Conservation (phyloP, 805 yeast genomes). For the Tetrapisispora nanseiensis region DNA sequence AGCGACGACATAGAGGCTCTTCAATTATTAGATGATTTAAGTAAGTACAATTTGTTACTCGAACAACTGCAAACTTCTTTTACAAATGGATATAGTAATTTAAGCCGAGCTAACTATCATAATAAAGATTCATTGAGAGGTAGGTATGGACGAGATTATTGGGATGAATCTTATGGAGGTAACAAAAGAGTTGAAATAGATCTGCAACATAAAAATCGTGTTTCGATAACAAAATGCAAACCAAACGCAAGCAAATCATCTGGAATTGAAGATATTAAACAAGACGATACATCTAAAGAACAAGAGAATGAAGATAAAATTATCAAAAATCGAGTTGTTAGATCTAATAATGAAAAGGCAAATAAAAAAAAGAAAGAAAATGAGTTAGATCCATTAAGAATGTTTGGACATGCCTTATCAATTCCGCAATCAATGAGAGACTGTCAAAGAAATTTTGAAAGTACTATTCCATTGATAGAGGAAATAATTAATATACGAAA, state of each 20-base stretch:
- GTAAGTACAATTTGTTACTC: conserved; percentile 18
- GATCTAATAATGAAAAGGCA: conserved; percentile 3
- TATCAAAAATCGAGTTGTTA: no score
- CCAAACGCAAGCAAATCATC: no score
- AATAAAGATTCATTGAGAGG: conserved; percentile 26
- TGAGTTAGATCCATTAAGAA: conserved; percentile 19
- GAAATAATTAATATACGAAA: conserved; percentile 18
- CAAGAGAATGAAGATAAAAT: no score
- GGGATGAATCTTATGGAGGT: conserved; percentile 25
- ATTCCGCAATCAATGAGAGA: conserved; percentile 21
- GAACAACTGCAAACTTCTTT: conserved; percentile 22
- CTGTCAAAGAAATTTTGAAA: conserved; percentile 21
- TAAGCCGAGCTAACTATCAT: conserved; percentile 26
- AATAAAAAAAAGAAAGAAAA: neutral
- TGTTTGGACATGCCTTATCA: conserved; percentile 26
- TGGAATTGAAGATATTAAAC: no score
- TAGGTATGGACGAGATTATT: conserved; percentile 26
- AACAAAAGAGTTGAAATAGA: conserved; percentile 8
- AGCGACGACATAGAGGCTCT: conserved; percentile 1
- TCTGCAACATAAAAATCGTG: no score
- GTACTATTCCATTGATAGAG: conserved; percentile 13
- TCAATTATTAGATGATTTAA: conserved; percentile 13
- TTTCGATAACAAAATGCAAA: no score
- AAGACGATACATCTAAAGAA: no score
- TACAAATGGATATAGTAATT: conserved; percentile 19